A percentile compares a stretch with the other conserved stretches of the same genome.
Evolutionary conservation across 345 rosid species (phyloP).

Genomic region (Acer campestre): DNA sequence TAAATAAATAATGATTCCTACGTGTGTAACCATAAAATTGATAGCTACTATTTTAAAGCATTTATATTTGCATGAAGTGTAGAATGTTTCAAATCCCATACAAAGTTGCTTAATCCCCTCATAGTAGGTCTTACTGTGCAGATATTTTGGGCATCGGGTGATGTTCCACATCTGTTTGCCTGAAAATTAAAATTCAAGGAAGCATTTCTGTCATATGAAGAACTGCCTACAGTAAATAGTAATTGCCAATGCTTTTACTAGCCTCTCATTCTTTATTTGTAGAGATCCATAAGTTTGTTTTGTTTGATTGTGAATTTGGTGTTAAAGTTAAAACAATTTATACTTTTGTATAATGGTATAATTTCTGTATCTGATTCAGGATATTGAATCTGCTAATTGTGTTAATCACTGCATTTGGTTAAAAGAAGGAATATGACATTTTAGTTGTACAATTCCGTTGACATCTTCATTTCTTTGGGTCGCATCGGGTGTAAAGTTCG

Average conservation of each 20-base stretch:
- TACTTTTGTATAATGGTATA: not conserved
- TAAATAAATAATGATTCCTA: not conserved
- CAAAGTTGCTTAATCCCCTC: not conserved
- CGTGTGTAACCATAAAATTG: not conserved
- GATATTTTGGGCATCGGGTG: constrained; percentile 9
- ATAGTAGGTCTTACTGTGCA: not conserved
- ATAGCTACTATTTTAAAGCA: not conserved
- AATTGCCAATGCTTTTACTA: not conserved
- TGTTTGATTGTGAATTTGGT: not conserved
- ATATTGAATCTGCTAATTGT: constrained; percentile 5
- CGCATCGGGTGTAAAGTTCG: not conserved
- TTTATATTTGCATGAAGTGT: not conserved
- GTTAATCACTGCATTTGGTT: not conserved
- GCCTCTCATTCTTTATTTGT: not conserved
- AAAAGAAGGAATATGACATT: not conserved
- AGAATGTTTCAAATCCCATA: not conserved
- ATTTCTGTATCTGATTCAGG: not conserved
- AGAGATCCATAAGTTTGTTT: not conserved
- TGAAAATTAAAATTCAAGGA: not conserved
- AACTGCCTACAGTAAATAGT: not conserved
- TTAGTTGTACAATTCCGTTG: not conserved
- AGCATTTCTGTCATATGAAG: not conserved
- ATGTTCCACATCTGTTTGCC: not conserved
- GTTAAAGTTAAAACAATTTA: not conserved
- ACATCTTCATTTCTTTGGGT: not conserved